These are phyloP conservation scores for Dendrobium officinale DNA, from an alignment of 106 monocot genomes.

Conservation along the genomic window DNA sequence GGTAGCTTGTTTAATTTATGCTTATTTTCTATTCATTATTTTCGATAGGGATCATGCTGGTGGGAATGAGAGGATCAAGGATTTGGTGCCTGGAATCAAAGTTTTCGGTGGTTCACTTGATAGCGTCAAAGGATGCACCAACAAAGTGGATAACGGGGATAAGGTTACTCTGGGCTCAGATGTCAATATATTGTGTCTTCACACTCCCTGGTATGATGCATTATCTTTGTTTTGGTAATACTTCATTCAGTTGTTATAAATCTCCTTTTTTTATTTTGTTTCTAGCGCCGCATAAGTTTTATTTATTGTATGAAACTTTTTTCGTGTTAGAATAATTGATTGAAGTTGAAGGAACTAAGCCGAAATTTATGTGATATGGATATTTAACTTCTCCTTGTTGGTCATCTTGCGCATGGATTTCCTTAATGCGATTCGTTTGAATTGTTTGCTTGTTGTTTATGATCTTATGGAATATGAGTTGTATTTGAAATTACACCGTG, in stretches of 20 bases:
- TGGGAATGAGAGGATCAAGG: constrained; percentile 77
- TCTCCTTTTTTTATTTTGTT: background rate
- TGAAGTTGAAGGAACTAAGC: background rate
- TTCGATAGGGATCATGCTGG: constrained; percentile 88
- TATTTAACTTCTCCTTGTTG: background rate
- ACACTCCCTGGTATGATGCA: constrained; percentile 76
- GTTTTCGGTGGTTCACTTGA: constrained; percentile 78
- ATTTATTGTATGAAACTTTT: background rate
- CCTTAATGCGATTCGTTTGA: background rate
- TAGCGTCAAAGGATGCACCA: constrained; percentile 76
- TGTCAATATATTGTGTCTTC: constrained; percentile 57
- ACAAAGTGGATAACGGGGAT: constrained; percentile 72
- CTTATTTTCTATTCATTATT: background rate
- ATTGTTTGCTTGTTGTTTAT: background rate
- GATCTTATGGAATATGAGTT: background rate
- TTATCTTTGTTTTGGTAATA: background rate
- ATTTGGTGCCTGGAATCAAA: constrained; percentile 71
- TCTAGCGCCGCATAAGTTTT: background rate
- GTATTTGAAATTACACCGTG: background rate
- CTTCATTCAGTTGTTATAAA: background rate
- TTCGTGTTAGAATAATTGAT: background rate
- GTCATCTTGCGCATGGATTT: background rate
- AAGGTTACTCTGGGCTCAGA: constrained; percentile 56
- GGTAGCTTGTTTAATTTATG: background rate
- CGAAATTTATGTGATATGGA: background rate